Evolutionary conservation across 179 eudicot species (phyloP).

Genomic region (Amaranthus tricolor): DNA sequence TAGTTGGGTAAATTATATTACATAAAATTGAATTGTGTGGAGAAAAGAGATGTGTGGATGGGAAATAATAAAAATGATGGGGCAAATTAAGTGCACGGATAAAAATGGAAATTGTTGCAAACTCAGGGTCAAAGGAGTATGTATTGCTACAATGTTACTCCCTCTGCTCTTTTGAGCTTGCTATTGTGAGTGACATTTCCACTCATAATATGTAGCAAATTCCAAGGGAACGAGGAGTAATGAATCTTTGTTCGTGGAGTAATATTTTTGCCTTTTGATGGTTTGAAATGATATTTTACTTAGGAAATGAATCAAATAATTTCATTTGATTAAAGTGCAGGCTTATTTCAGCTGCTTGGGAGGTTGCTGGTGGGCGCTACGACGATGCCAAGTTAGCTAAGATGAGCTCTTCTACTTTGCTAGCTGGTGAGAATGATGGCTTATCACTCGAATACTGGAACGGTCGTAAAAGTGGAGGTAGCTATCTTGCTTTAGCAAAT

Average conservation of each 20-base stretch:
- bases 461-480: conserved; percentile 75
- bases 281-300: neutral
- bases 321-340: conserved; percentile 33
- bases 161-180: too few relatives aligned
- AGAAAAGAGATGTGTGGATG: too few relatives aligned
- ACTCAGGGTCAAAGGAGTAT: too few relatives aligned
- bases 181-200: too few relatives aligned
- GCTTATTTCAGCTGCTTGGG: conserved; percentile 73
- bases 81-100: too few relatives aligned
- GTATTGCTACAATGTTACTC: too few relatives aligned
- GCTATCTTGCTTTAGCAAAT: conserved; percentile 4
- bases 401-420: conserved; percentile 50
- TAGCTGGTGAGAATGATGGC: conserved; percentile 36
- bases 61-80: too few relatives aligned
- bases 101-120: too few relatives aligned
- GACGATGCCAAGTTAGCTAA: conserved; percentile 56
- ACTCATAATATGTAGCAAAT: too few relatives aligned
- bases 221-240: neutral
- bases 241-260: neutral
- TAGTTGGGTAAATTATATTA: too few relatives aligned
- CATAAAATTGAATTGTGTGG: too few relatives aligned
- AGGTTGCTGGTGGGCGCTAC: conserved; percentile 65
- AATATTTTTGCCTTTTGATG: neutral
- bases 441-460: conserved; percentile 57
- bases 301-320: neutral